Conservation (phyloP, 108 stramenopile genomes). For the Nannochloropsis salina region DNA sequence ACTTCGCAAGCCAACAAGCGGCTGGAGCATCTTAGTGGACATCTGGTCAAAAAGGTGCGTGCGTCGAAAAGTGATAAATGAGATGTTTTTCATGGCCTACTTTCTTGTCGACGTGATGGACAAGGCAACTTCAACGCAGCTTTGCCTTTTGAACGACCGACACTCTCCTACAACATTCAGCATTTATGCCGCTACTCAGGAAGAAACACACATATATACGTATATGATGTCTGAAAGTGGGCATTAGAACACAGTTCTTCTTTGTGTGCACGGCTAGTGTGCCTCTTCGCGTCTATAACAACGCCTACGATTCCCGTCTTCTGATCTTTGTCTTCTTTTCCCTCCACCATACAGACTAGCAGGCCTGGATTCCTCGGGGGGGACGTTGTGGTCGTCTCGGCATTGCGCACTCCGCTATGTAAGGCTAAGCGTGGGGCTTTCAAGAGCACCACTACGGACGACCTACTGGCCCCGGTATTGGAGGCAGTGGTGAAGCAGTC, state of each 20-base stretch:
- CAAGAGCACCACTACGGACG: slow-evolving; percentile 58
- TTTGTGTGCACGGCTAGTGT: too few species aligned
- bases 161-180: too few species aligned
- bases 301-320: background rate
- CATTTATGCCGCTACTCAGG: too few species aligned
- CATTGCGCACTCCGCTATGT: slow-evolving; percentile 52
- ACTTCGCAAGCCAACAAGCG: background rate
- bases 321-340: background rate
- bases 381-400: slow-evolving; percentile 55
- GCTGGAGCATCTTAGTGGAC: background rate
- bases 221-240: too few species aligned
- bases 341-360: background rate
- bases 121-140: too few species aligned
- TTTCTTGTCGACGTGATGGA: too few species aligned
- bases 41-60: background rate
- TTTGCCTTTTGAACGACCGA: too few species aligned
- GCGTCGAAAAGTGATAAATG: too few species aligned
- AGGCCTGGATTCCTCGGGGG: slow-evolving; percentile 20
- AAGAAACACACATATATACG: too few species aligned
- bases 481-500: slow-evolving; percentile 42
- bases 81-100: too few species aligned
- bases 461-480: slow-evolving; percentile 49
- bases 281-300: too few species aligned
- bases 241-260: too few species aligned
- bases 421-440: slow-evolving; percentile 53